phyloP scores from a whole-genome alignment of 441 rosid genomes.

The Pelargonium cotyledonis region DNA sequence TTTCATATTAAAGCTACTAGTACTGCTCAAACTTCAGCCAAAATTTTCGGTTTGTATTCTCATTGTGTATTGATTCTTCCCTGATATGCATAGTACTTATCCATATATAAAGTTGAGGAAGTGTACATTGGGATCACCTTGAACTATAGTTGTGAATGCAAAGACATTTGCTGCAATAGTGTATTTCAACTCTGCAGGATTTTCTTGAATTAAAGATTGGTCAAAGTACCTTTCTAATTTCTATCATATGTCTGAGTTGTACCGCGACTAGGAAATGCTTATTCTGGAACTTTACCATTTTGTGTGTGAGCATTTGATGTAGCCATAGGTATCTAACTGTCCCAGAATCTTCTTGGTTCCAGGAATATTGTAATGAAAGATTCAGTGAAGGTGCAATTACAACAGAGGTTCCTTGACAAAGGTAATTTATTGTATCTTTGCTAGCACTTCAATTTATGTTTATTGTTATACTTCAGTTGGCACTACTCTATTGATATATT shows the following conservation, averaged over 20 bases:
- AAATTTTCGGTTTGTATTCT: neutral
- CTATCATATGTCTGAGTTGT: neutral
- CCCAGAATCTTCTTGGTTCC: conserved; percentile 17
- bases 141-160: neutral
- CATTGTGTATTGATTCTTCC: neutral
- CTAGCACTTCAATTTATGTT: neutral
- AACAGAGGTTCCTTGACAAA: conserved; percentile 44
- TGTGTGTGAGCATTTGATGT: neutral
- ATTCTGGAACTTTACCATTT: neutral
- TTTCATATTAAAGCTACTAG: neutral
- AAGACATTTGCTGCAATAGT: neutral
- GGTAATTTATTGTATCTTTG: conserved; percentile 30
- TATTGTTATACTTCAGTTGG: conserved; percentile 3
- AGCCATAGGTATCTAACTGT: neutral
- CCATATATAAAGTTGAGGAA: neutral
- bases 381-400: conserved; percentile 43
- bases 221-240: neutral
- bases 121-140: neutral
- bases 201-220: neutral
- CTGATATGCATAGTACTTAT: neutral
- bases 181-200: neutral
- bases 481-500: neutral
- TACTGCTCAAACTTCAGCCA: neutral
- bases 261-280: neutral
- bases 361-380: conserved; percentile 55